Evolutionary conservation across 257 asterid genomes (phyloP).

Genomic region (Primulina huaijiensis): DNA sequence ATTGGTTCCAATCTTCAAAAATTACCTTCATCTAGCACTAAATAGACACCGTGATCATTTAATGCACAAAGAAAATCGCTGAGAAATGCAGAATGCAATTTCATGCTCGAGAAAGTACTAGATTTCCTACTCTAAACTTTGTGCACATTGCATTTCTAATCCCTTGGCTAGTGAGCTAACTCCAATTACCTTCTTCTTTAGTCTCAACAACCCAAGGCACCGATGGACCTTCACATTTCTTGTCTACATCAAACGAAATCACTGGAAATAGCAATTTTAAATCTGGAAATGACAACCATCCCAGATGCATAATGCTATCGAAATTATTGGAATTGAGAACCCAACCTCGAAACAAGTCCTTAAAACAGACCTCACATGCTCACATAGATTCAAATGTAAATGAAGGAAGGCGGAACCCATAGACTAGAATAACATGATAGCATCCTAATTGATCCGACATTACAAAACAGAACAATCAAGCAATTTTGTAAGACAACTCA

Average conservation of each 20-base stretch:
- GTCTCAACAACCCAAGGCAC: neutral
- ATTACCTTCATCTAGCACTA: neutral
- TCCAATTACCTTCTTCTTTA: neutral
- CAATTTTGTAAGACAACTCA: neutral
- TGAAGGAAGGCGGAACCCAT: neutral
- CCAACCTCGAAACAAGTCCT: neutral
- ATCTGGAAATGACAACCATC: neutral
- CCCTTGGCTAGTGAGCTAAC: neutral
- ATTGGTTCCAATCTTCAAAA: neutral
- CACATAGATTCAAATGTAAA: neutral
- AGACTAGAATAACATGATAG: neutral
- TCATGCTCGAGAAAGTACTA: constrained; percentile 7
- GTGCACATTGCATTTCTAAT: neutral
- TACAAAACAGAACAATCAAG: constrained; percentile 2
- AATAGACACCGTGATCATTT: neutral
- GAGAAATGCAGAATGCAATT: neutral
- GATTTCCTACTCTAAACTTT: neutral
- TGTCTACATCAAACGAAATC: neutral
- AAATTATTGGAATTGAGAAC: neutral
- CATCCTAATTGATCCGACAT: neutral
- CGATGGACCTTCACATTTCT: constrained; percentile 7
- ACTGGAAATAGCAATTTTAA: neutral
- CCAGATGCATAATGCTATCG: neutral
- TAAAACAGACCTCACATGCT: constrained; percentile 9
- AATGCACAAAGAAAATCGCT: neutral